Evolutionary conservation across 129 eudicot species (phyloP), one percentile per base, ranked within the genome.

Genomic region (Rutidosis leptorrhynchoides): DNA sequence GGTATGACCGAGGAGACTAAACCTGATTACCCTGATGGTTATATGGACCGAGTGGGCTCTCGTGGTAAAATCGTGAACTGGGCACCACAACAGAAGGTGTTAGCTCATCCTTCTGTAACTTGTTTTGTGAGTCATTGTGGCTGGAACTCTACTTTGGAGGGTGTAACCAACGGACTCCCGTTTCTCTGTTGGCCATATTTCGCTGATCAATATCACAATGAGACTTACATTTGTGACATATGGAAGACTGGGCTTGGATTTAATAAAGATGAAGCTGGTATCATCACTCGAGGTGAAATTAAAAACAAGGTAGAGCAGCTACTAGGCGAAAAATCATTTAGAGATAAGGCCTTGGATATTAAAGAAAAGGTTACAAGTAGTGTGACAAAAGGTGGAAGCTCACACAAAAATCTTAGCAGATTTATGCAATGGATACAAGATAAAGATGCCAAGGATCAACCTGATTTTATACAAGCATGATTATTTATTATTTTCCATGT

Each of bases 111-210:
- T 57, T 84, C 92, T 0, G 32, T 84, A 14, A 86, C 84, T 20
- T 80, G 86, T 58, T 88, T 88, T 32, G 3, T 82, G 48, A 84
- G 77, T 56, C 90, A 87, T 32, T 84, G 85, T 52, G 90, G 95
- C 17, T 84, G 95, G 88, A 84, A 87, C 59, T 88, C 96, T 6
- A 82, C 80, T 19, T 16, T 78, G 20, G 92, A 85, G 66, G 83
- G 84, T 32, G 57, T 82, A 24, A 72, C 83, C 64, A 80, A 76
- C 26, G 96, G 92, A 8, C 52, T 82, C 0, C 92, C 92, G 19
- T 80, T 84, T 33, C 43, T 88, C 45, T 85, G 96, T 43, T 85
- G 88, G 88, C 96, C 90, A 14, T 88, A 84, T 69, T 84, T 82
- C 59, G 83, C 76, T 1, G 88, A 88, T 72, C 96, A 88, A 46